Base-by-base conservation (phyloP, 2,329 filamentous ascomycete genomes). In the Fusarium circinatum region DNA sequence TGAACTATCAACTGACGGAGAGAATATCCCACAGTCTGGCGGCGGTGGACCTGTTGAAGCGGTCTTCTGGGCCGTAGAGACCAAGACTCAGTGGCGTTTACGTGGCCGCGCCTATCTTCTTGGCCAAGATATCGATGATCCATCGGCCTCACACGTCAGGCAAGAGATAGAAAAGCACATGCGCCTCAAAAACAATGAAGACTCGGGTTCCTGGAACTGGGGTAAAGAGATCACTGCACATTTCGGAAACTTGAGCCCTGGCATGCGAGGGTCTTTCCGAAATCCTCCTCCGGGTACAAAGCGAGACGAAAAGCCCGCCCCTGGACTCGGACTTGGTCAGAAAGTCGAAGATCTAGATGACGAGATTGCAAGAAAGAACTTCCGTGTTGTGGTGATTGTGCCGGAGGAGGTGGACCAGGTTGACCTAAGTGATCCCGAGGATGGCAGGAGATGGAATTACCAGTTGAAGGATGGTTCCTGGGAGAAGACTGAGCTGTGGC, bases 191-290 rank as follows among this genome's bases (percentile, higher is more conserved):
- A 65, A 62, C 17, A 39, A 69, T 22, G 69, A 79, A 3, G 83
- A 83, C 18, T 82, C 84, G 48, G 81, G 80, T 22, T 83, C 85
- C 3, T 98, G 95, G 94, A 92, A 89, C 75, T 98, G 94, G 92
- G 84, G 85, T 52, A 92, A 86, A 71, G 95, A 98, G 83, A 82
- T 98, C 42, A 95, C 93, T 57, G 93, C 90, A 55, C 94, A 96
- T 81, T 98, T 98, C 88, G 96, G 94, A 26, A 98, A 98, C 81
- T 83, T 96, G 76, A 92, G 89, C 75, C 96, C 96, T 12, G 85
- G 86, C 2, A 94, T 98, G 91, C 88, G 95, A 80, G 93, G 92
- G 15, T 88, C 89, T 14, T 95, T 95, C 81, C 91, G 90, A 82
- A 90, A 93, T 80, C 88, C 96, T 79, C 85, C 89, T 11, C 92